Conservation (phyloP, 2,329 filamentous ascomycete genomes). For the Sphaerulina vaccinii region DNA sequence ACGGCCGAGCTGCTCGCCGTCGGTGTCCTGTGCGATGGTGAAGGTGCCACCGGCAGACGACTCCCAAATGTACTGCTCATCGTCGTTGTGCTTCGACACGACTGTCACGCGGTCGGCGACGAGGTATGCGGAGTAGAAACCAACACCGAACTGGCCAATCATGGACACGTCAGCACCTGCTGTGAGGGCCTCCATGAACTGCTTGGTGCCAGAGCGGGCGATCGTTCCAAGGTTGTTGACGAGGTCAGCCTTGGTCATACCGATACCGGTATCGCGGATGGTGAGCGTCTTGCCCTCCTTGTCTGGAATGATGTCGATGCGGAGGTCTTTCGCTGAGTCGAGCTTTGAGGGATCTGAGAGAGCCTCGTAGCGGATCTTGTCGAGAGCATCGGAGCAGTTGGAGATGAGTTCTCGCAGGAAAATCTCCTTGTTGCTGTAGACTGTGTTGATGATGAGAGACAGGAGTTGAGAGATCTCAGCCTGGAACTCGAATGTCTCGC, state of each 20-base stretch:
- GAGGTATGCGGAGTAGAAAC: constrained; percentile 99
- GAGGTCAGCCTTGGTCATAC: constrained; percentile 99
- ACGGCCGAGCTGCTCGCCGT: constrained; percentile 85
- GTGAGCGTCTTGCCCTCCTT: constrained; percentile 97
- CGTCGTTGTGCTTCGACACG: constrained; percentile 98
- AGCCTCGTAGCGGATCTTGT: constrained; percentile 99
- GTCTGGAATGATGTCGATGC: constrained; percentile 98
- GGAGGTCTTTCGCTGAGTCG: constrained; percentile 94
- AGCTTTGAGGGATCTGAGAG: constrained; percentile 97
- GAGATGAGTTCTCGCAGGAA: constrained; percentile 98
- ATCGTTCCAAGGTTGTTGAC: constrained; percentile 99
- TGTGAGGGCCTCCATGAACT: constrained; percentile 99
- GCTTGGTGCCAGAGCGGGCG: constrained; percentile 98
- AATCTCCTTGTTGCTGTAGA: constrained; percentile 99
- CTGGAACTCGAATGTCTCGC: constrained; percentile 99
- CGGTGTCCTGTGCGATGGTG: constrained; percentile 85
- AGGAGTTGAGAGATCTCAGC: constrained; percentile 99
- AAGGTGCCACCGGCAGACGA: constrained; percentile 96
- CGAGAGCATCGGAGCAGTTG: constrained; percentile 97
- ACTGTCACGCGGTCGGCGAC: constrained; percentile 96
- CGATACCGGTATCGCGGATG: constrained; percentile 97
- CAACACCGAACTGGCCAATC: constrained; percentile 99
- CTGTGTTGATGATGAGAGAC: constrained; percentile 99
- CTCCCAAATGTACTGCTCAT: constrained; percentile 99
- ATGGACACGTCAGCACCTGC: constrained; percentile 99